phyloP scores from a whole-genome alignment of 345 rosid genomes.

The Microcos paniculata region DNA sequence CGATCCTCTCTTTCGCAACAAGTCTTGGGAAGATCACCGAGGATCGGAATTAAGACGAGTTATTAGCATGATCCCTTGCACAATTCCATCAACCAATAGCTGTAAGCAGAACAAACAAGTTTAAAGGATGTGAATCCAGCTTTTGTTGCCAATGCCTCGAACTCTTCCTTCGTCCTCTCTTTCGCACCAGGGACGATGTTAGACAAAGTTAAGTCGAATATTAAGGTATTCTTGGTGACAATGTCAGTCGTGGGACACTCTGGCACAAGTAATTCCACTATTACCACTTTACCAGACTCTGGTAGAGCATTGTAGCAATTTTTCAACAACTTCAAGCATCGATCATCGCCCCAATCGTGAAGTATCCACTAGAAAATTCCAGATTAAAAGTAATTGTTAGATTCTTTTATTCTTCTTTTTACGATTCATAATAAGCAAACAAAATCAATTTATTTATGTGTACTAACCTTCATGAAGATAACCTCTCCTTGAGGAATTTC shows the following conservation, averaged over 20 bases:
- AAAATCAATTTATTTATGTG: not conserved
- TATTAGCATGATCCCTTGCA: not conserved
- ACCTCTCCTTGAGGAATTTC: slow-evolving; percentile 40
- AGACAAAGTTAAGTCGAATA: slow-evolving; percentile 25
- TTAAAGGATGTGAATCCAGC: slow-evolving; percentile 26
- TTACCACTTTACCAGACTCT: slow-evolving; percentile 34
- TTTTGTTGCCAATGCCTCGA: slow-evolving; percentile 22
- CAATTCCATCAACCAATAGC: slow-evolving; percentile 35
- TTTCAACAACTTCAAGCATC: slow-evolving; percentile 35
- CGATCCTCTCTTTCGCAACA: too few species aligned
- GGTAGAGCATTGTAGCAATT: slow-evolving; percentile 35
- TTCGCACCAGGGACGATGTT: slow-evolving; percentile 26
- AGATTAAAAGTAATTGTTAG: too few species aligned
- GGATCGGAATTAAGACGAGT: too few species aligned
- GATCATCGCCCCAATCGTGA: slow-evolving; percentile 39
- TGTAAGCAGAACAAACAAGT: slow-evolving; percentile 25
- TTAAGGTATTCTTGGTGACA: slow-evolving; percentile 11
- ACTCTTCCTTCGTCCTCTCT: slow-evolving; percentile 34
- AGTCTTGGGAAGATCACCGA: too few species aligned
- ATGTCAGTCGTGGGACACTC: slow-evolving; percentile 13
- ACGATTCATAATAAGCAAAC: too few species aligned
- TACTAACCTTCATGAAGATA: slow-evolving; percentile 36
- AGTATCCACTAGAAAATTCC: slow-evolving; percentile 26
- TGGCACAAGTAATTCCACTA: slow-evolving; percentile 25
- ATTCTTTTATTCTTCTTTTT: too few species aligned